Conservation (phyloP, 2,329 filamentous ascomycete species). For the Camptophora hylomeconis region DNA sequence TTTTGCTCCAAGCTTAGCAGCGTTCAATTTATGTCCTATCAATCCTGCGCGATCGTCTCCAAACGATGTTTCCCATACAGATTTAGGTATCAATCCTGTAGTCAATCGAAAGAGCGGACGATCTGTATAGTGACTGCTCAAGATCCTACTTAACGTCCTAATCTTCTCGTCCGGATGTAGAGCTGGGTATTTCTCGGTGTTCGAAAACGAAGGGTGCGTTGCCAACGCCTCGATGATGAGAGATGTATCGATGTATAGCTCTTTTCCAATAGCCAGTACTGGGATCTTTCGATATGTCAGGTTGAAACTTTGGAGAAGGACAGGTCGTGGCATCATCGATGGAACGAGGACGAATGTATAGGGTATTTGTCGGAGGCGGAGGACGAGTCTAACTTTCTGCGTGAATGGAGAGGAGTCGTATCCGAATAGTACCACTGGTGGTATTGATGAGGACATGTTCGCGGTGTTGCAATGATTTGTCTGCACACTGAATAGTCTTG, state of each 20-base stretch:
- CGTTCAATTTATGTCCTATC: constrained; percentile 14
- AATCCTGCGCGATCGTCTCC: constrained; percentile 12
- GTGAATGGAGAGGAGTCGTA: constrained; percentile 16
- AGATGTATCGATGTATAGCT: constrained; percentile 23
- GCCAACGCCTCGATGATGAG: constrained; percentile 13
- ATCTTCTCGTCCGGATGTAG: constrained; percentile 3
- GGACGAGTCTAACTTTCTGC: constrained; percentile 10
- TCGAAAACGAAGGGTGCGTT: too few relatives aligned
- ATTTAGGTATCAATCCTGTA: constrained; percentile 12
- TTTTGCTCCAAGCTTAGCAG: constrained; percentile 13
- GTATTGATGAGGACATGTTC: constrained; percentile 1
- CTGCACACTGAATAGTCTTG: too few relatives aligned
- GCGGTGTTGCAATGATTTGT: too few relatives aligned
- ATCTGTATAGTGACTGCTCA: constrained; percentile 10
- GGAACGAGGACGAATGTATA: constrained; percentile 27
- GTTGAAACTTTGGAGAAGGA: constrained; percentile 45
- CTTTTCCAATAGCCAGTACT: constrained; percentile 49
- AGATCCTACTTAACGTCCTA: constrained; percentile 1
- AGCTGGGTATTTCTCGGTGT: too few relatives aligned
- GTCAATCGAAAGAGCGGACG: constrained; percentile 14
- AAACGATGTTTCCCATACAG: constrained; percentile 13
- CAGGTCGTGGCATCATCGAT: constrained; percentile 50
- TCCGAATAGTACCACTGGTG: constrained; percentile 14
- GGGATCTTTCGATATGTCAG: constrained; percentile 58
- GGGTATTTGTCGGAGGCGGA: constrained; percentile 12